These are phyloP conservation scores for Erodium maritimum DNA, from an alignment of 345 rosid genomes.

Conservation along the genomic window DNA sequence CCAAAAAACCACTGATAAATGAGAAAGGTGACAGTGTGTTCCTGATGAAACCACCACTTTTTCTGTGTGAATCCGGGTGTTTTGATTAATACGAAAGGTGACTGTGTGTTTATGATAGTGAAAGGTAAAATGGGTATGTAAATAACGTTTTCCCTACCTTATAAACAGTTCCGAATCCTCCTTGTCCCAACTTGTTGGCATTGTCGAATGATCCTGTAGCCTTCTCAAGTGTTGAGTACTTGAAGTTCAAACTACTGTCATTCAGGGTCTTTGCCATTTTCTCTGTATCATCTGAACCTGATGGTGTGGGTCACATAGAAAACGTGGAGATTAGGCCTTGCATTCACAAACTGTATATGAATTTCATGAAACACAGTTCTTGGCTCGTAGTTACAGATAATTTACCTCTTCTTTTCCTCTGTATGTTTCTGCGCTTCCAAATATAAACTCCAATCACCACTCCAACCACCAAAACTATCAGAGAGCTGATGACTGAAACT, in stretches of 20 bases:
- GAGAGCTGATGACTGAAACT: conserved; percentile 57
- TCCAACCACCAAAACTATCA: conserved; percentile 52
- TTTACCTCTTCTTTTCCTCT: conserved; percentile 67
- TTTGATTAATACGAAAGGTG: too few species aligned
- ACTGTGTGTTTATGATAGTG: too few species aligned
- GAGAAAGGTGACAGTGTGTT: too few species aligned
- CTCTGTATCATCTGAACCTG: conserved; percentile 60
- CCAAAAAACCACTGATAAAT: too few species aligned
- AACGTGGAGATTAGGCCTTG: not conserved
- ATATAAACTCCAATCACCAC: conserved; percentile 42
- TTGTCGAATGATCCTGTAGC: conserved; percentile 64
- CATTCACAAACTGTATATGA: not conserved
- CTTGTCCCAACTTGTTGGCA: conserved; percentile 85
- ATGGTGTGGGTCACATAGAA: too few species aligned
- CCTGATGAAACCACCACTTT: too few species aligned
- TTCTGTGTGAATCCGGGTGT: too few species aligned
- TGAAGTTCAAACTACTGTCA: conserved; percentile 84
- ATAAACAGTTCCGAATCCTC: conserved; percentile 91
- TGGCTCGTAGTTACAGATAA: not conserved
- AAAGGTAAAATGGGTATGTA: too few species aligned
- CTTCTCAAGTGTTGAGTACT: conserved; percentile 76
- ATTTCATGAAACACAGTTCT: not conserved
- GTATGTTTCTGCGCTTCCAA: conserved; percentile 49
- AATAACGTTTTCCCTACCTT: too few species aligned
- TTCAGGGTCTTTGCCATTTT: conserved; percentile 56